Conservation (phyloP, 139 green algal genomes). For the Volvox africanus region DNA sequence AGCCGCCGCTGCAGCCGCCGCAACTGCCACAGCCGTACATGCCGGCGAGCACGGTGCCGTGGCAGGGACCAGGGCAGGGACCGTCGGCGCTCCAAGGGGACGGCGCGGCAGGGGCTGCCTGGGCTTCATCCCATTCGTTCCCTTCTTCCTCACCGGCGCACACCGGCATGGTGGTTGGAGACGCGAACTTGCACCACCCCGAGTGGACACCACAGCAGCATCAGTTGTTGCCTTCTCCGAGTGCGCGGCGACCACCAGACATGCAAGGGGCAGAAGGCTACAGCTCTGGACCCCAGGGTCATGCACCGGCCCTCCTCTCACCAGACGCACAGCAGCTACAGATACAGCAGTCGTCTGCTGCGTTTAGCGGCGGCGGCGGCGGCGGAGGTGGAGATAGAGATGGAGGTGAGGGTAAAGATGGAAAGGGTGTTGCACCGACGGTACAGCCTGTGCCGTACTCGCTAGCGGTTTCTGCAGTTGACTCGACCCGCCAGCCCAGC, state of each 20-base stretch:
- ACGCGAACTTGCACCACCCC: background rate
- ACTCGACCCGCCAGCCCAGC: background rate
- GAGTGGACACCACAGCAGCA: background rate
- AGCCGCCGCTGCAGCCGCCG: background rate
- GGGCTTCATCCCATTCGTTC: no score
- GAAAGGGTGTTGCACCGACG: no score
- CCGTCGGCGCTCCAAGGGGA: no score
- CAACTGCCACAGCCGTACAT: background rate
- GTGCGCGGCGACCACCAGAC: background rate
- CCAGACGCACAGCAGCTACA: background rate
- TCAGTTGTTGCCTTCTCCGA: background rate
- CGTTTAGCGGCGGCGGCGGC: no score
- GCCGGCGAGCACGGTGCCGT: background rate
- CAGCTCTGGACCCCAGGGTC: no score
- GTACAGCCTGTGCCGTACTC: no score
- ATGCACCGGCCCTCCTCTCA: background rate
- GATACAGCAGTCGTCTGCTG: background rate
- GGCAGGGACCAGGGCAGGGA: no score
- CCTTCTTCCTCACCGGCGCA: background rate
- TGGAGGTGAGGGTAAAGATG: no score
- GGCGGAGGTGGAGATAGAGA: no score
- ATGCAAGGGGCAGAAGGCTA: background rate
- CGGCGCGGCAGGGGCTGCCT: no score
- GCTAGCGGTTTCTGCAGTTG: background rate
- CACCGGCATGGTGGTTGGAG: background rate